phyloP scores from a whole-genome alignment of 192 early-diverging fungal genomes.

The Diversispora eburnea region DNA sequence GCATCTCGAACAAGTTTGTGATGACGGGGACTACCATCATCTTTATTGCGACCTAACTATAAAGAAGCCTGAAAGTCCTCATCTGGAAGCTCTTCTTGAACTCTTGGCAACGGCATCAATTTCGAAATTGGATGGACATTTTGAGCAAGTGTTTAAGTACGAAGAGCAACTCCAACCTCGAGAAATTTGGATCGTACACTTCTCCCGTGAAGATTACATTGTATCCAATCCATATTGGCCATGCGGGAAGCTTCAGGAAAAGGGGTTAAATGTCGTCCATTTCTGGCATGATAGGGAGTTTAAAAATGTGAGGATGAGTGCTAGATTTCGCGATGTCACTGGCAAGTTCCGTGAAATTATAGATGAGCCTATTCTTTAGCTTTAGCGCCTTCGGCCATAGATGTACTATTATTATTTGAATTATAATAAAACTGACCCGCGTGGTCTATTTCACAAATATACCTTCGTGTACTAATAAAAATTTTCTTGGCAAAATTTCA shows the following conservation, averaged over 20 bases:
- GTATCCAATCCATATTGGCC: not conserved
- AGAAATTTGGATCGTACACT: not conserved
- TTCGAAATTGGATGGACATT: not conserved
- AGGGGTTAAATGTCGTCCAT: not conserved
- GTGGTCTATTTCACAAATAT: conserved; percentile 67
- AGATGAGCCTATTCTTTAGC: not conserved
- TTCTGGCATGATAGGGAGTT: not conserved
- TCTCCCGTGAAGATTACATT: not conserved
- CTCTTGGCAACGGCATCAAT: not conserved
- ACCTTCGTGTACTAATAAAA: no score
- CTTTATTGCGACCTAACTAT: not conserved
- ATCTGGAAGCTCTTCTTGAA: not conserved
- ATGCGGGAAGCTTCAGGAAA: not conserved
- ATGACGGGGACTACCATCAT: not conserved
- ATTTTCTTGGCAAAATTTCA: no score
- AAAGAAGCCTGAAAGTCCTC: not conserved
- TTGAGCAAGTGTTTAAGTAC: not conserved
- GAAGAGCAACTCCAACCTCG: not conserved
- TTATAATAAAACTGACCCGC: not conserved
- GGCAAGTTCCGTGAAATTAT: not conserved
- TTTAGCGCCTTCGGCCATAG: not conserved
- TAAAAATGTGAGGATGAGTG: not conserved
- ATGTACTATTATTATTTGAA: not conserved
- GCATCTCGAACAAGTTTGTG: not conserved
- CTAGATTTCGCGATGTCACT: not conserved